Base-by-base conservation (phyloP, 2,329 filamentous ascomycete genomes). In the Talaromyces pinophilus region DNA sequence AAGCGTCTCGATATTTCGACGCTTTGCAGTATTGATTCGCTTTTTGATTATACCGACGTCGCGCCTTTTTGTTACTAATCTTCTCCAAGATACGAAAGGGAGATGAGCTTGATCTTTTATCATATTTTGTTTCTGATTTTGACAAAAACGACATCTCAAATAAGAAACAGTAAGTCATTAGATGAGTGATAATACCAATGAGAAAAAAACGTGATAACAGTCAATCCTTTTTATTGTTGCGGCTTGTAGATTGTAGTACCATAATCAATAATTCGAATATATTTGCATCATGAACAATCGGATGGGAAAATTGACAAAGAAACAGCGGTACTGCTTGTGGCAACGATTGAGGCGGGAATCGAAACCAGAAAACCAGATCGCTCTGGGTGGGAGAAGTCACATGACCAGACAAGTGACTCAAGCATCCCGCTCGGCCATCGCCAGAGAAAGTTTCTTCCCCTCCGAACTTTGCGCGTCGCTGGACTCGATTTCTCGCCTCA, bases 381-480 rank as follows among this genome's bases (percentile, higher is more conserved):
- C 10, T 2, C 59, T 17, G 40, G 42, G 8, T 25, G 28, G 10
- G n/a, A 5, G 19, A 57, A 38, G 25, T 63, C 61, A 63, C 61
- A 55, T 63, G 61, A 63, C 48, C 35, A 0, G 48, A 5, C 3
- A 11, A 35, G 30, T 15, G 19, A 28, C 11, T 54, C 48, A 44
- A 33, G n/a, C 54, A 57, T 57, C 25, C 61, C 61, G 48, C 52
- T 63, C 61, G 46, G 48, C 61, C 61, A 63, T 63, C 61, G 19
- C 22, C 35, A 54, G 61, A n/a, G 35, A 30, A 55, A 55, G 52
- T 19, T 55, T 63, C 10, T 55, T 33, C 40, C 48, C 33, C 48
- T 38, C 28, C 33, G 15, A 63, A 63, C 6, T 44, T 17, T 10
- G 48, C 60, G 48, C 48, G 48, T 63, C 48, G 61, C 25, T 44